Base-by-base conservation (phyloP, 768 basidiomycete species). In the Tylopilus plumbeoviolaceoides region DNA sequence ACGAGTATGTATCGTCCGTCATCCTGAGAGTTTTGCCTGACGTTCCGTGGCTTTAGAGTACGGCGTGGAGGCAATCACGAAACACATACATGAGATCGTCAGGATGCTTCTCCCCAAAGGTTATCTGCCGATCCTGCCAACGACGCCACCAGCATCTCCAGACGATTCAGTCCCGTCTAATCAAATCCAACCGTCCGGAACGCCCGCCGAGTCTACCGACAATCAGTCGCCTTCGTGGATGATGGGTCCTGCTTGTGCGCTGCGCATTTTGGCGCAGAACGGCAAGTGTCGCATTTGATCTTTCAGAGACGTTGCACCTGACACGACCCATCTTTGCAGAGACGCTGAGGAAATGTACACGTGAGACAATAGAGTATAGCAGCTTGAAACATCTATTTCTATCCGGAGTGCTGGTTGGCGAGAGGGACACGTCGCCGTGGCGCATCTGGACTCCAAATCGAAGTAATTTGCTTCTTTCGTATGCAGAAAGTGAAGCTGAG, bases 201-300 rank as follows among this genome's bases (percentile, higher is more conserved):
- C 23, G n/a, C 8, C 18, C 12, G 15, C 40, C 1, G 36, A 17
- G 7, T 8, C 25, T 17, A 1, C 33, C 2, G 36, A 54, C 3
- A 0, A 38, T 38, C 30, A 5, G 28, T 30, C 31, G 15, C 21
- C 56, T 50, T 60, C 64, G 5, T 50, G 48, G 56, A 59, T 65
- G 62, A 11, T 65, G 52, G 64, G 64, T 30, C 62, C 64, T 5
- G 56, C 64, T 18, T 65, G 57, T 27, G 64, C 64, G 11, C 28
- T 65, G 36, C 57, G 59, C 7, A 57, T 51, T 9, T 47, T 65
- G 18, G 60, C 60, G 7, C 59, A 54, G 31, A 46, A 55, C 23
- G 11, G 63, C 10, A 46, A 53, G 58, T 55, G 25, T 46, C 39
- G 0, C 15, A 6, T 15, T 1, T 5, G 7, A 4, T 35, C 25